Evolutionary conservation across 1,139 yeast genomes (phyloP).

Genomic region (Eremothecium cymbalariae): DNA sequence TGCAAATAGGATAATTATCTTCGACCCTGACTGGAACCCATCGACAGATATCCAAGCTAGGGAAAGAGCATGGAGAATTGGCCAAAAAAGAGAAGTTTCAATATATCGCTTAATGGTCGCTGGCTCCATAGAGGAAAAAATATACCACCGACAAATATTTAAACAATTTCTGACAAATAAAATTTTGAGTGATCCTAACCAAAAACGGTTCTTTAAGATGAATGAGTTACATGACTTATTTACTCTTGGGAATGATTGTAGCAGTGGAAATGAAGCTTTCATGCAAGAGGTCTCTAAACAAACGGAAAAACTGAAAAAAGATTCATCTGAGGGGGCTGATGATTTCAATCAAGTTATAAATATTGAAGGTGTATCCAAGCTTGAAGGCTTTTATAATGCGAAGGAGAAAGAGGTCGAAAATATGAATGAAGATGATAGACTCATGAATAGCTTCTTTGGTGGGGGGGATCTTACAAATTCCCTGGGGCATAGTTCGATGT

Average conservation of each 20-base stretch:
- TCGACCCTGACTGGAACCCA: conserved; percentile 98
- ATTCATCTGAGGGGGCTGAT: conserved; percentile 38
- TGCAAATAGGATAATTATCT: conserved; percentile 88
- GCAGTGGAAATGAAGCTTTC: conserved; percentile 37
- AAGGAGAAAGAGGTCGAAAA: conserved; percentile 42
- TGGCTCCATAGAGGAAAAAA: conserved; percentile 93
- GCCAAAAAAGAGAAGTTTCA: conserved; percentile 89
- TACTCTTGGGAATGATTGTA: conserved; percentile 67
- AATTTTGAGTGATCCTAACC: conserved; percentile 91
- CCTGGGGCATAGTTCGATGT: conserved; percentile 69
- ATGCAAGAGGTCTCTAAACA: conserved; percentile 30
- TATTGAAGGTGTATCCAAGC: conserved; percentile 40
- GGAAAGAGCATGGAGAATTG: conserved; percentile 95
- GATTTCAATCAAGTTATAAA: conserved; percentile 48
- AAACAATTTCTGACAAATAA: conserved; percentile 91
- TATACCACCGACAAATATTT: conserved; percentile 92
- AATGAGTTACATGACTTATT: conserved; percentile 88
- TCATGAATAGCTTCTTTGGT: conserved; percentile 74
- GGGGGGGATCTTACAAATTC: conserved; percentile 44
- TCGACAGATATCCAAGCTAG: conserved; percentile 96
- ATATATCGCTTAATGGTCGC: conserved; percentile 89
- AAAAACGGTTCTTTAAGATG: conserved; percentile 82
- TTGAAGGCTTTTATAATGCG: conserved; percentile 41
- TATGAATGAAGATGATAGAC: conserved; percentile 44
- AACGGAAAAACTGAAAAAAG: conserved; percentile 22